Conservation (phyloP, 768 basidiomycete genomes). For the Polyporus arcularius region DNA sequence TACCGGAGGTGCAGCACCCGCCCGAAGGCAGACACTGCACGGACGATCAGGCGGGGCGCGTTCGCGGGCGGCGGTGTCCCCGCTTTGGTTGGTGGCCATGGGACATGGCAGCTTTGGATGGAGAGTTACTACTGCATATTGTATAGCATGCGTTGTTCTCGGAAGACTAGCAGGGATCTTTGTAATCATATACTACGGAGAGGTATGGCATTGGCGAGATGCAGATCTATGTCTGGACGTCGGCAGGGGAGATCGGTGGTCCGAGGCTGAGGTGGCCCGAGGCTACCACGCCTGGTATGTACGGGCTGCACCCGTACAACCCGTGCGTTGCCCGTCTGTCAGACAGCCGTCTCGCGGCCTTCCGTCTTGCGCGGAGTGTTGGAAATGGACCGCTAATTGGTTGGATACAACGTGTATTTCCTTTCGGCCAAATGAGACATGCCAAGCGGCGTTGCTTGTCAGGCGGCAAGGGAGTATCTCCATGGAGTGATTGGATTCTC, state of each 20-base stretch:
- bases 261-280: not conserved
- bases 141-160: not conserved
- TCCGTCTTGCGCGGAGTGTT: too few species aligned
- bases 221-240: not conserved
- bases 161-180: not conserved
- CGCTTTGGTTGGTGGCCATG: not conserved
- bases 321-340: too few species aligned
- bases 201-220: not conserved
- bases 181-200: not conserved
- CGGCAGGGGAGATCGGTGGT: not conserved
- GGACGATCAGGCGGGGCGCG: constrained; percentile 7
- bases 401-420: too few species aligned
- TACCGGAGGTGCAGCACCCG: constrained; percentile 7
- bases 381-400: too few species aligned
- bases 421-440: not conserved
- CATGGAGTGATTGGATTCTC: not conserved
- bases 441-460: not conserved
- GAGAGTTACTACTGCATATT: not conserved
- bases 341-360: too few species aligned
- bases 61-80: constrained; percentile 13
- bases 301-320: too few species aligned
- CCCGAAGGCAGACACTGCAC: constrained; percentile 11
- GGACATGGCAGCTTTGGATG: not conserved
- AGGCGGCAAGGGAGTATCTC: not conserved
- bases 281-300: not conserved